A percentile compares a stretch with the other conserved stretches of the same genome.
These are phyloP conservation scores for Comarum palustre DNA, from an alignment of 306 rosid genomes.

Conservation along the genomic window DNA sequence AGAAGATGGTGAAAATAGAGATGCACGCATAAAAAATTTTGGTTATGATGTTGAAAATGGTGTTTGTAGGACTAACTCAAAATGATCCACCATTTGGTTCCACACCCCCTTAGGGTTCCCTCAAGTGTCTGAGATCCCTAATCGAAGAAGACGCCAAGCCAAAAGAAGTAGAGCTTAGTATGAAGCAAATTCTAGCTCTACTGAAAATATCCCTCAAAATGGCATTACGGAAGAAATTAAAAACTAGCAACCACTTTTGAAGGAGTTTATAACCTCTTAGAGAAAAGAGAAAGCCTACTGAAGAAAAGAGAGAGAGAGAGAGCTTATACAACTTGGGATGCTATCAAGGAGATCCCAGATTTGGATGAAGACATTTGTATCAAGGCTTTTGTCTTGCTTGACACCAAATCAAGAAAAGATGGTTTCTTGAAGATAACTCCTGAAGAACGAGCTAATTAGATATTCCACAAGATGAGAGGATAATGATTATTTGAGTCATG, in stretches of 20 bases:
- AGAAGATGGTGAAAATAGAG: neutral
- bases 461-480: neutral
- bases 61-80: neutral
- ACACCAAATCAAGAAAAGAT: neutral
- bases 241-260: neutral
- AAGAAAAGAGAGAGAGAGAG: neutral
- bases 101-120: neutral
- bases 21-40: neutral
- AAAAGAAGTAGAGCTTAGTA: neutral
- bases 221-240: neutral
- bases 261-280: neutral
- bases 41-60: neutral
- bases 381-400: neutral
- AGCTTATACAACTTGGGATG: neutral
- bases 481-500: too few relatives aligned
- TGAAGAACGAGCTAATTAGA: neutral
- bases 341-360: neutral
- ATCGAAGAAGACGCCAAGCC: too few relatives aligned
- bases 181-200: neutral
- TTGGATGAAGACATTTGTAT: neutral
- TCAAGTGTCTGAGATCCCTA: neutral
- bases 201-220: neutral
- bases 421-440: neutral
- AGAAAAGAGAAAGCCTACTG: neutral
- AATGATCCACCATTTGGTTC: neutral